Evolutionary conservation across 2,329 filamentous ascomycete species (phyloP).

Genomic region (Colletotrichum sp.): DNA sequence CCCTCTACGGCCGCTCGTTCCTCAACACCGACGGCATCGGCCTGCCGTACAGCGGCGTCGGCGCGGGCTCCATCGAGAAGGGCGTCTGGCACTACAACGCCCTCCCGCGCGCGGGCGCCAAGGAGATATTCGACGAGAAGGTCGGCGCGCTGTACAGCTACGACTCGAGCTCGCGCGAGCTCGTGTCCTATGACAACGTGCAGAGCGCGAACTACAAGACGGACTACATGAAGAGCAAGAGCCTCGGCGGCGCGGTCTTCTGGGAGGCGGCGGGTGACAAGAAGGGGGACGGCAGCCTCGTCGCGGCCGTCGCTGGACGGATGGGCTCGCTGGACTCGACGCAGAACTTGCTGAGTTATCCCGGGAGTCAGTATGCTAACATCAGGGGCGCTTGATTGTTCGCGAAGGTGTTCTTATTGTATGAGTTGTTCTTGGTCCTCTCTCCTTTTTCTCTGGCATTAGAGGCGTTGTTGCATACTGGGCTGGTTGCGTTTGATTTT

Average conservation of each 20-base stretch:
- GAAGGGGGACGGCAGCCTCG: constrained; percentile 58
- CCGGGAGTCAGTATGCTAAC: constrained; percentile 64
- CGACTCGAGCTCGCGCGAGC: constrained; percentile 59
- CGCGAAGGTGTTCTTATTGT: not conserved
- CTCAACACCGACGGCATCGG: constrained; percentile 71
- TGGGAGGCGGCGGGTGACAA: constrained; percentile 81
- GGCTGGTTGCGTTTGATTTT: not conserved
- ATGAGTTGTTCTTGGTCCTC: not conserved
- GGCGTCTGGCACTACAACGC: constrained; percentile 78
- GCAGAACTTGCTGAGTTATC: constrained; percentile 60
- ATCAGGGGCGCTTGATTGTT: constrained; percentile 39
- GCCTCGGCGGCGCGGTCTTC: constrained; percentile 80
- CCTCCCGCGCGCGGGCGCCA: constrained; percentile 66
- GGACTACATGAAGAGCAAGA: constrained; percentile 62
- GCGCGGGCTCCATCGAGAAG: constrained; percentile 59
- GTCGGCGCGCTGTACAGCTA: constrained; percentile 76
- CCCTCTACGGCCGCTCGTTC: constrained; percentile 82
- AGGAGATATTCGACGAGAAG: constrained; percentile 59
- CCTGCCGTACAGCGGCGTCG: constrained; percentile 65
- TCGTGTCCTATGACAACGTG: constrained; percentile 75
- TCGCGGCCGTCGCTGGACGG: constrained; percentile 52
- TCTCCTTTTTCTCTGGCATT: not conserved
- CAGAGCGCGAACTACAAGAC: constrained; percentile 66
- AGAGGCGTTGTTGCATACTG: not conserved
- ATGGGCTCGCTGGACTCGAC: constrained; percentile 55